phyloP scores from a whole-genome alignment of 768 basidiomycete genomes.

The Leccinum broughii region DNA sequence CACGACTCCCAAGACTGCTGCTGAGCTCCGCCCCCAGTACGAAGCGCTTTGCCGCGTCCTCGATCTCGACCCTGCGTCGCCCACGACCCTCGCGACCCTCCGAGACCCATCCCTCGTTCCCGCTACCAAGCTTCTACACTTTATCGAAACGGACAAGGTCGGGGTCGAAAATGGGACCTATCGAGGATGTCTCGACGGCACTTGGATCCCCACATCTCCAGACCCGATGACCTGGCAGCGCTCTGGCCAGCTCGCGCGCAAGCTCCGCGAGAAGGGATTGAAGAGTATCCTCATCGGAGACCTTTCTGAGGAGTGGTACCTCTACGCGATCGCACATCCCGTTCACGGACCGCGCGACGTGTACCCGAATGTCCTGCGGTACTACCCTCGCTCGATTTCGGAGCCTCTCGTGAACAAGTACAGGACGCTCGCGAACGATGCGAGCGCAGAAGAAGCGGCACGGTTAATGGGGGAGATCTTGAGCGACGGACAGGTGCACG shows the following conservation, averaged over 20 bases:
- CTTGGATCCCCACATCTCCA: conserved; percentile 54
- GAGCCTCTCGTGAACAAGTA: conserved; percentile 47
- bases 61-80: conserved; percentile 50
- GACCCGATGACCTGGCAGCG: conserved; percentile 72
- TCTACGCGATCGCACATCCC: conserved; percentile 71
- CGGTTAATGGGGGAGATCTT: conserved; percentile 59
- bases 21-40: conserved; percentile 62
- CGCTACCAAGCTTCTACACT: conserved; percentile 49
- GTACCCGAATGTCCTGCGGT: conserved; percentile 56
- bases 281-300: conserved; percentile 66
- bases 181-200: conserved; percentile 60
- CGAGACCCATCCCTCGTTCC: conserved; percentile 50
- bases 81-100: conserved; percentile 51
- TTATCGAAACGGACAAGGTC: conserved; percentile 57
- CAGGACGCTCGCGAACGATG: conserved; percentile 38
- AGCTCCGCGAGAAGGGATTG: conserved; percentile 57
- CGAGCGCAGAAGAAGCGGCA: conserved; percentile 43
- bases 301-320: conserved; percentile 73
- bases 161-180: conserved; percentile 62
- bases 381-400: conserved; percentile 54
- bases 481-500: conserved; percentile 63
- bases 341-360: conserved; percentile 52
- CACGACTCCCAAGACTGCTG: conserved; percentile 57
- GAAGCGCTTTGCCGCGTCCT: conserved; percentile 59
- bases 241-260: conserved; percentile 55